Conservation (phyloP, 306 rosid genomes). For the Amphicarpaea edgeworthii region DNA sequence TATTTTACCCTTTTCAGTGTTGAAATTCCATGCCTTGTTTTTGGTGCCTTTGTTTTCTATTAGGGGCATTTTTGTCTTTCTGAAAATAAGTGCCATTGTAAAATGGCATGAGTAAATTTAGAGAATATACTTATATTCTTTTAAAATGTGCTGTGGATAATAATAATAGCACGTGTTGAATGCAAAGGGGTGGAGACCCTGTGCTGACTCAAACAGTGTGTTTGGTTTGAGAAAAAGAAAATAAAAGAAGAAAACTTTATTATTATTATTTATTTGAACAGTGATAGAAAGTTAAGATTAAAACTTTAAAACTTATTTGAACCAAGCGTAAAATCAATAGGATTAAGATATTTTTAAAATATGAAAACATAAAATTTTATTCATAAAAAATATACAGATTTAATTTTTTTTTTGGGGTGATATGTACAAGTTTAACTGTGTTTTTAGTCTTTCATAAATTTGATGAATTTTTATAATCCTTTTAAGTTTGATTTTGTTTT, state of each 20-base stretch:
- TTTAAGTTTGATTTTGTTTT: no score
- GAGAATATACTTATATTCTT: background rate
- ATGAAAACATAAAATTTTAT: background rate
- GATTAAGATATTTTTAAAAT: no score
- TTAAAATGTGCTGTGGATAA: background rate
- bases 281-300: no score
- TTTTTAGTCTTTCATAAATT: no score
- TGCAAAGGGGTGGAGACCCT: background rate
- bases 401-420: no score
- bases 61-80: background rate
- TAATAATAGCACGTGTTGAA: constrained; percentile 28
- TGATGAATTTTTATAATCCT: background rate
- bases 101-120: background rate
- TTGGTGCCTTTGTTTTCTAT: background rate
- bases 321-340: no score
- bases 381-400: no score
- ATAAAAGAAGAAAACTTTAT: background rate
- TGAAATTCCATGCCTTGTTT: background rate
- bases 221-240: background rate
- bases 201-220: background rate
- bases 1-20: background rate
- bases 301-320: no score
- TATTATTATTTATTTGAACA: background rate
- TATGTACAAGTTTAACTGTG: no score
- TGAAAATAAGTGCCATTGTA: background rate